Percentiles rank a stretch among this genome's conserved stretches.
phyloP scores from a whole-genome alignment of 352 stramenopile species.

The Phytophthora sp. region DNA sequence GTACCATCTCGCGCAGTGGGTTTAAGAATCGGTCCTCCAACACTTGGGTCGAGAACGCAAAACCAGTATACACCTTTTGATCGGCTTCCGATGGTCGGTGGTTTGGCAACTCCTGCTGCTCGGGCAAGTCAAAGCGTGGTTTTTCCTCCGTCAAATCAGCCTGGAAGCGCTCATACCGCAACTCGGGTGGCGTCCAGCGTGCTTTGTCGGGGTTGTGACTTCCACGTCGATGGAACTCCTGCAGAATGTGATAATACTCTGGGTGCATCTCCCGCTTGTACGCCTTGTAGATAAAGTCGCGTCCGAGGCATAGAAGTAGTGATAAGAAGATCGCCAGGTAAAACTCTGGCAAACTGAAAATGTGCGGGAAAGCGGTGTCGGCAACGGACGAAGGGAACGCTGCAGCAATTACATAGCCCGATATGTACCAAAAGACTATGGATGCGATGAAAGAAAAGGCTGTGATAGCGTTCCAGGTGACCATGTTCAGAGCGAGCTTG shows the following conservation, averaged over 20 bases:
- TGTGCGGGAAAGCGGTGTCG: conserved; percentile 81
- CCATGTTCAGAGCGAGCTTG: conserved; percentile 86
- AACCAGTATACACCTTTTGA: conserved; percentile 77
- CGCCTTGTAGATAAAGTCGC: conserved; percentile 85
- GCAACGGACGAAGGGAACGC: conserved; percentile 60
- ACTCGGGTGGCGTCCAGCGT: conserved; percentile 65
- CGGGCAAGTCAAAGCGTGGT: conserved; percentile 63
- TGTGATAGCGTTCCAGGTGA: conserved; percentile 80
- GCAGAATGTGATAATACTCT: conserved; percentile 90
- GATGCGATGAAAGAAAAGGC: conserved; percentile 60
- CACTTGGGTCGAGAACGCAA: conserved; percentile 83
- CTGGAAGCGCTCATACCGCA: conserved; percentile 77
- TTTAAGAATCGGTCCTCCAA: conserved; percentile 85
- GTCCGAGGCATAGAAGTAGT: conserved; percentile 72
- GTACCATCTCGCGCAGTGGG: conserved; percentile 72
- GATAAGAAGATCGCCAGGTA: conserved; percentile 79
- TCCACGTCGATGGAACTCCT: conserved; percentile 69
- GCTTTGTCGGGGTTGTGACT: conserved; percentile 44
- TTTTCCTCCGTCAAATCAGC: conserved; percentile 66
- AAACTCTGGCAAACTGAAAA: conserved; percentile 75
- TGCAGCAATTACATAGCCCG: conserved; percentile 64
- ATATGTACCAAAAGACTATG: conserved; percentile 81
- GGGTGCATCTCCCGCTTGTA: conserved; percentile 85
- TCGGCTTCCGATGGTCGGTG: conserved; percentile 21
- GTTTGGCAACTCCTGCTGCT: conserved; percentile 39